Evolutionary conservation across 2,329 filamentous ascomycete genomes (phyloP).

Genomic region (Aulographum hederae): DNA sequence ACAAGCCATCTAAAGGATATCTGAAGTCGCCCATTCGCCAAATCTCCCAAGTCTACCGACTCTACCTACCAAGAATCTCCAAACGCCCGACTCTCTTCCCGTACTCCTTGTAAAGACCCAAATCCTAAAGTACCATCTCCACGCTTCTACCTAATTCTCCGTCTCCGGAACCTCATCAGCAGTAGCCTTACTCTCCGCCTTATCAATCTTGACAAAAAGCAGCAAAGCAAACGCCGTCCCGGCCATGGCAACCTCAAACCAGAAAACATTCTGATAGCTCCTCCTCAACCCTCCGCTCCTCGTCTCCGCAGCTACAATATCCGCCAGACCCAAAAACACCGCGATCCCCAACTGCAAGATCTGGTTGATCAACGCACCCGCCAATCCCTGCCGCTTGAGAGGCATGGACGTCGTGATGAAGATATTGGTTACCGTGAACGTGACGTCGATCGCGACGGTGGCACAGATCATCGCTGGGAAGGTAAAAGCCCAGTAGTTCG

Average conservation of each 20-base stretch:
- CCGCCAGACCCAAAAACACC: conserved; percentile 51
- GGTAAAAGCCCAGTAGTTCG: conserved; percentile 53
- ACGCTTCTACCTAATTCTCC: no score
- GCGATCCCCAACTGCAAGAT: conserved; percentile 55
- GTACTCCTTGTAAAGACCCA: no score
- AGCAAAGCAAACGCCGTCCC: conserved; percentile 2
- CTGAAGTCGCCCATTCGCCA: no score
- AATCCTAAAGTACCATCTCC: no score
- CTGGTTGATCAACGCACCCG: conserved; percentile 53
- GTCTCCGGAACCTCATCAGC: conserved; percentile 2
- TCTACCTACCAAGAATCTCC: no score
- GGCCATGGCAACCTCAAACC: conserved; percentile 4
- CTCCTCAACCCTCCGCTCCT: conserved; percentile 17
- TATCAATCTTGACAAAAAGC: conserved; percentile 4
- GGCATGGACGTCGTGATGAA: conserved; percentile 58
- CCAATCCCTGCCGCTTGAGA: conserved; percentile 47
- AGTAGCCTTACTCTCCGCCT: conserved; percentile 3
- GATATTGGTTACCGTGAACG: conserved; percentile 57
- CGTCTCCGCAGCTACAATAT: conserved; percentile 37
- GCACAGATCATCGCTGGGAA: conserved; percentile 50
- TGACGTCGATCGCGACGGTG: conserved; percentile 58
- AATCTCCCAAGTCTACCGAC: no score
- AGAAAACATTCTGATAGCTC: conserved; percentile 30
- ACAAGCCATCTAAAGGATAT: no score
- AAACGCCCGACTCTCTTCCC: no score